phyloP scores from a whole-genome alignment of 1,284 basidiomycete species.

The Exobasidium cylindrosporum region DNA sequence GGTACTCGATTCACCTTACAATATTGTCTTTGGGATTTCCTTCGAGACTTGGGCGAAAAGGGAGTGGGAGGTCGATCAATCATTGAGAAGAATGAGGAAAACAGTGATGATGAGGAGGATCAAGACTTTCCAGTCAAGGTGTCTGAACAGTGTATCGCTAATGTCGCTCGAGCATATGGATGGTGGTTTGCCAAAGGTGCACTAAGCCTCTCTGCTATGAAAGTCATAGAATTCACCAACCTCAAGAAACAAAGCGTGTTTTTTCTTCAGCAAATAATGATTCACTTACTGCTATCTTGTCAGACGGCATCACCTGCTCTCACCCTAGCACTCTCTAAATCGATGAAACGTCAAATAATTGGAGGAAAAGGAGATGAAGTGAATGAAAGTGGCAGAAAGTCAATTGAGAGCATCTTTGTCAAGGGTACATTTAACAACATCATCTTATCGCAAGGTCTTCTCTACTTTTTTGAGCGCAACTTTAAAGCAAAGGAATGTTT shows the following conservation, averaged over 20 bases:
- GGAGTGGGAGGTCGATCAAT: conserved; percentile 62
- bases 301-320: conserved; percentile 26
- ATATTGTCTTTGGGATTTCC: conserved; percentile 94
- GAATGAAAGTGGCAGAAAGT: background rate
- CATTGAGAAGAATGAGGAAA: conserved; percentile 61
- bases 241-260: conserved; percentile 21
- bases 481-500: background rate
- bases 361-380: background rate
- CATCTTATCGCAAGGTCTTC: conserved; percentile 34
- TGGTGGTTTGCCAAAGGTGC: conserved; percentile 79
- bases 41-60: conserved; percentile 83
- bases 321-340: conserved; percentile 16
- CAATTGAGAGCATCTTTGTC: conserved; percentile 24
- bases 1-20: conserved; percentile 88
- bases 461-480: conserved; percentile 34
- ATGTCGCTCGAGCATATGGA: conserved; percentile 72
- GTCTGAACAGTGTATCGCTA: conserved; percentile 61
- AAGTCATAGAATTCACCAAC: conserved; percentile 60
- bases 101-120: conserved; percentile 49
- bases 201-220: conserved; percentile 72
- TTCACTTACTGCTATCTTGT: conserved; percentile 35
- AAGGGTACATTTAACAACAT: conserved; percentile 32
- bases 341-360: background rate
- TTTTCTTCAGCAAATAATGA: conserved; percentile 40
- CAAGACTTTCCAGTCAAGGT: background rate